Percentiles rank a stretch among this genome's conserved stretches.
phyloP scores from a whole-genome alignment of 2,329 filamentous ascomycete genomes.

The Fusarium sp. region DNA sequence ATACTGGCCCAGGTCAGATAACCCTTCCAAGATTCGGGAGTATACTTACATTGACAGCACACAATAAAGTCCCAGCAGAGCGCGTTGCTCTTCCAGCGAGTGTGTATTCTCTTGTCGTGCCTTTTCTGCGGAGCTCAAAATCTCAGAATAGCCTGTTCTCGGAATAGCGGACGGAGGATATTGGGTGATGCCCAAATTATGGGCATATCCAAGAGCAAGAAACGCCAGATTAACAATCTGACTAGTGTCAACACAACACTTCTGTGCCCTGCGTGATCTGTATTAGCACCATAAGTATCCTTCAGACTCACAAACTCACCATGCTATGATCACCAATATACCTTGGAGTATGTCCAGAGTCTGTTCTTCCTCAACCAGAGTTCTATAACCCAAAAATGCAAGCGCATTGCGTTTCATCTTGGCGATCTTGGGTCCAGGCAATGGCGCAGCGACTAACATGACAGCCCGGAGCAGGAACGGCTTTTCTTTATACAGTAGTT shows the following conservation, averaged over 20 bases:
- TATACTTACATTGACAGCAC: constrained; percentile 57
- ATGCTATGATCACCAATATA: constrained; percentile 61
- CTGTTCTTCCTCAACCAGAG: constrained; percentile 59
- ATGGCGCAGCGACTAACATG: constrained; percentile 56
- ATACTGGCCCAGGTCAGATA: constrained; percentile 48
- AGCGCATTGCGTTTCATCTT: constrained; percentile 61
- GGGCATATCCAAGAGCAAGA: constrained; percentile 59
- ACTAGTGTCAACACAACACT: constrained; percentile 55
- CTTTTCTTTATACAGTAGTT: constrained; percentile 52
- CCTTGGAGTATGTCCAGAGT: constrained; percentile 64
- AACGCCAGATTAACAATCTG: constrained; percentile 58
- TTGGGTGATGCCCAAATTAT: constrained; percentile 57
- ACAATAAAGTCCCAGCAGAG: constrained; percentile 59
- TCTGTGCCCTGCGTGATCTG: constrained; percentile 52
- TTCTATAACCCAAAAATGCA: constrained; percentile 60
- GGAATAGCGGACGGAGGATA: constrained; percentile 23
- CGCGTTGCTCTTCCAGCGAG: constrained; percentile 57
- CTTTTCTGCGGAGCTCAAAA: constrained; percentile 30
- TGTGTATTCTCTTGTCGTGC: constrained; percentile 45
- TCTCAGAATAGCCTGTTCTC: constrained; percentile 20
- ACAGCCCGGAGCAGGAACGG: constrained; percentile 59
- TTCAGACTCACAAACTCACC: constrained; percentile 53
- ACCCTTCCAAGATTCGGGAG: background rate
- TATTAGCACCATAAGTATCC: background rate
- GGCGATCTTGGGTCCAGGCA: constrained; percentile 49